Evolutionary conservation across 768 basidiomycete species (phyloP).

Genomic region (Sarcodon aspratus): DNA sequence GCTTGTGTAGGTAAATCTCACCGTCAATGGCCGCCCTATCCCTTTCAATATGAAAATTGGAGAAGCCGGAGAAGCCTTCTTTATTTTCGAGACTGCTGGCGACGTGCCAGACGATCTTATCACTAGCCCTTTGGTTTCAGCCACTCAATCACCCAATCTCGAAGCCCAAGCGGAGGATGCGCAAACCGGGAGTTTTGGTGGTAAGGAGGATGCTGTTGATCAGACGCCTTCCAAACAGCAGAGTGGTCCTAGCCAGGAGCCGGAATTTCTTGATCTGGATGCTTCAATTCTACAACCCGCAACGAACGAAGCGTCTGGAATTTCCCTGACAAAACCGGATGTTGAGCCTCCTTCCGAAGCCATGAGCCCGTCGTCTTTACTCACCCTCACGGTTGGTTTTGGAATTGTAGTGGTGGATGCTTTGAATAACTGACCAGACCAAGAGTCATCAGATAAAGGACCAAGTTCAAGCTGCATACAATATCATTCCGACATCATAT

Average conservation of each 20-base stretch:
- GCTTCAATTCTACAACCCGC: constrained; percentile 19
- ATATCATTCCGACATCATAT: constrained; percentile 5
- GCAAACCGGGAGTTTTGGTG: constrained; percentile 29
- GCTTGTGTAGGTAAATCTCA: constrained; percentile 63
- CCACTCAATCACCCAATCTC: constrained; percentile 32
- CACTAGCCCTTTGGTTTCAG: constrained; percentile 81
- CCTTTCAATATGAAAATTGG: constrained; percentile 98
- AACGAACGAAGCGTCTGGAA: background rate
- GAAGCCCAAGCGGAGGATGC: constrained; percentile 9
- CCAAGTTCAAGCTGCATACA: constrained; percentile 10
- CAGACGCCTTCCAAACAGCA: constrained; percentile 3
- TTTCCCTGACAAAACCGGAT: constrained; percentile 1
- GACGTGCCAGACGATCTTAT: constrained; percentile 90
- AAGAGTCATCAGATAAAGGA: constrained; percentile 15
- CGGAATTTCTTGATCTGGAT: constrained; percentile 81
- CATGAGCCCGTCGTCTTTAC: constrained; percentile 5
- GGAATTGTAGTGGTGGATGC: constrained; percentile 16
- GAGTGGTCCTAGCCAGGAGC: constrained; percentile 27
- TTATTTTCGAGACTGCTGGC: constrained; percentile 93
- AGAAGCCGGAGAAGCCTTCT: constrained; percentile 98
- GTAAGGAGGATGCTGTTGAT: constrained; percentile 19
- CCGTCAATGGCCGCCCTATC: constrained; percentile 75
- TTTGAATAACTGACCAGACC: constrained; percentile 12
- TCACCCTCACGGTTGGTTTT: constrained; percentile 14
- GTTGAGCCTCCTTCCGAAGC: background rate